phyloP scores from a whole-genome alignment of 176 grass and related monocot species.

The Carex parvula region DNA sequence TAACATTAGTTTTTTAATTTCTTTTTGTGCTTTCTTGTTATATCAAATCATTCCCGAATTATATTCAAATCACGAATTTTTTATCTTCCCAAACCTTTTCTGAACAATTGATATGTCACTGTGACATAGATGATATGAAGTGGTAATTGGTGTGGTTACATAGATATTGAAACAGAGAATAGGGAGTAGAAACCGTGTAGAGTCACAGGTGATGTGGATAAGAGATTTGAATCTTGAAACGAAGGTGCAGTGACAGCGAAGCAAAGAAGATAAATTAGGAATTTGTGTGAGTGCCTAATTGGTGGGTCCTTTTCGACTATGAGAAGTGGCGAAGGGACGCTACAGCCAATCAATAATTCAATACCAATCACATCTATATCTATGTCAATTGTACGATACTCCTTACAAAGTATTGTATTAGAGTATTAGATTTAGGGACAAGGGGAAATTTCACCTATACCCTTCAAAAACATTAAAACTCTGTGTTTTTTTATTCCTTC shows the following conservation, averaged over 20 bases:
- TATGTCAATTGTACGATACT: neutral
- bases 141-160: neutral
- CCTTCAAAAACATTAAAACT: too few relatives aligned
- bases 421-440: too few relatives aligned
- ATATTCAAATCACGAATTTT: too few relatives aligned
- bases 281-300: neutral
- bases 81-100: too few relatives aligned
- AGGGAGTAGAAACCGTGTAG: neutral
- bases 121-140: too few relatives aligned
- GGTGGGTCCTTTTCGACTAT: neutral
- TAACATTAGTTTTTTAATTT: too few relatives aligned
- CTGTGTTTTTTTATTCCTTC: too few relatives aligned
- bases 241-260: neutral
- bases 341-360: neutral
- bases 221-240: neutral
- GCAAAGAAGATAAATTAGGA: neutral
- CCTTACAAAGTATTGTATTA: too few relatives aligned
- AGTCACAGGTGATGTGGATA: constrained; percentile 6
- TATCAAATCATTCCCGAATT: too few relatives aligned
- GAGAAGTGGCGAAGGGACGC: constrained; percentile 1
- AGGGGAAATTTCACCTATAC: too few relatives aligned
- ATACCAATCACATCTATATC: neutral
- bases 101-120: too few relatives aligned
- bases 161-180: neutral
- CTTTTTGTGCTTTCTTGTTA: too few relatives aligned